Evolutionary conservation across 495 filamentous ascomycete genomes (phyloP), one percentile per base, ranked within the genome.

Genomic region (Thermochaetoides thermophila): DNA sequence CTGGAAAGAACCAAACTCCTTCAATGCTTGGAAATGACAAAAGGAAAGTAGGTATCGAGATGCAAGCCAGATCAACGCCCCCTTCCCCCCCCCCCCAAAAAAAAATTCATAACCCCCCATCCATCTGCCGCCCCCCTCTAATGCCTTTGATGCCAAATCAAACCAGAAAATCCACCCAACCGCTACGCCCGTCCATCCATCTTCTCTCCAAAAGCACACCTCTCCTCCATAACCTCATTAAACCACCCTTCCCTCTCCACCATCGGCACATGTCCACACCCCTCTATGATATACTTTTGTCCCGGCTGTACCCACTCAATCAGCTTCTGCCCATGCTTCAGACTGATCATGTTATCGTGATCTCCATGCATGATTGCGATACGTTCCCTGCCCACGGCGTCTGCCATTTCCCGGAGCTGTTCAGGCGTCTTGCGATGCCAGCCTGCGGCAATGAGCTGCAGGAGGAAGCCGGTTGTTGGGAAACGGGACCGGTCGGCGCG

Each of bases 301-400:
- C 58, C 68, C 6, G 69, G 68, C 38, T 65, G 29, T 9, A 76
- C 43, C 24, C 61, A 60, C 40, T 67, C 58, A 28, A 68, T 66
- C 40, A 81, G 47, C 40, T 71, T 64, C 37, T 61, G 46, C 1
- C 64, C 76, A 55, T 87, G 82, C 5, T 59, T 68, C 27, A 69
- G 56, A 7, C 68, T 73, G 39, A 92, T 78, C 75, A 91, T 81
- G 5, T 60, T 59, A 61, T 91, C 84, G 10, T 53, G 49, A 6
- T 70, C 76, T 11, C 84, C 84, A 50, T 87, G 81, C 44, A 81
- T 42, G 1, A 86, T 69, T 40, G 76, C 45, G 40, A 92, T 85
- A 32, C 82, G 55, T 47, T 79, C 68, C 18, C 78, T 60, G 2
- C 80, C 79, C 1, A 92, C 69, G 30, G 48, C 48, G 40, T 81